phyloP scores from a whole-genome alignment of 331 rosid genomes.

The Cucumis variabilis region DNA sequence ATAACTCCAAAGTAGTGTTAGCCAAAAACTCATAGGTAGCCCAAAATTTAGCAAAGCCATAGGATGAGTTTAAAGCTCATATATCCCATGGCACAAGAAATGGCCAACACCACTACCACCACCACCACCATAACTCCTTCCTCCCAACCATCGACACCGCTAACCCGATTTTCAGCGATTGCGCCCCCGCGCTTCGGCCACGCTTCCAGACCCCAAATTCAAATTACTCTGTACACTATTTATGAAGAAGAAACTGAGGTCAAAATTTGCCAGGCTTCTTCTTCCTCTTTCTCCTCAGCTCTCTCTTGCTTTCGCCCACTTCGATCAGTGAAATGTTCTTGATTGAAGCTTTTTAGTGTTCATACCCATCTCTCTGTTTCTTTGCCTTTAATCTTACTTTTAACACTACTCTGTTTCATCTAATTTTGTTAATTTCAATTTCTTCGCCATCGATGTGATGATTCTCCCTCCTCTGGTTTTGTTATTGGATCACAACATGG shows the following conservation, averaged over 20 bases:
- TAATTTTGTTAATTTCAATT: neutral
- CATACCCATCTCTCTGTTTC: neutral
- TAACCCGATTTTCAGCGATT: neutral
- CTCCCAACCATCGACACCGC: neutral
- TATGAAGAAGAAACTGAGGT: neutral
- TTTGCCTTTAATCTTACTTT: neutral
- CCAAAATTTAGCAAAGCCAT: neutral
- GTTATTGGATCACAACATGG: neutral
- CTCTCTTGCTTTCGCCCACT: slow-evolving; percentile 14
- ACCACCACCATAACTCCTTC: neutral
- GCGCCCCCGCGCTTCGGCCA: neutral
- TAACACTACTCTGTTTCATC: neutral
- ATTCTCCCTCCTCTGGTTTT: neutral
- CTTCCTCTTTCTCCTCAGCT: neutral
- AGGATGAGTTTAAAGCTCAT: neutral
- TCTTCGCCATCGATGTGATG: neutral
- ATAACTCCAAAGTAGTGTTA: neutral
- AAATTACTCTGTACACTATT: neutral
- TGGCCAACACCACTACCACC: neutral
- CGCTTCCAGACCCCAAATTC: neutral
- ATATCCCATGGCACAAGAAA: neutral
- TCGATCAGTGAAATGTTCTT: slow-evolving; percentile 18
- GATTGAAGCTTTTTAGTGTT: neutral
- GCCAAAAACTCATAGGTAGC: neutral
- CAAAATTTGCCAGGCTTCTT: slow-evolving; percentile 4